Conservation (phyloP, 2,329 filamentous ascomycete species). For the Sclerotinia glacialis region DNA sequence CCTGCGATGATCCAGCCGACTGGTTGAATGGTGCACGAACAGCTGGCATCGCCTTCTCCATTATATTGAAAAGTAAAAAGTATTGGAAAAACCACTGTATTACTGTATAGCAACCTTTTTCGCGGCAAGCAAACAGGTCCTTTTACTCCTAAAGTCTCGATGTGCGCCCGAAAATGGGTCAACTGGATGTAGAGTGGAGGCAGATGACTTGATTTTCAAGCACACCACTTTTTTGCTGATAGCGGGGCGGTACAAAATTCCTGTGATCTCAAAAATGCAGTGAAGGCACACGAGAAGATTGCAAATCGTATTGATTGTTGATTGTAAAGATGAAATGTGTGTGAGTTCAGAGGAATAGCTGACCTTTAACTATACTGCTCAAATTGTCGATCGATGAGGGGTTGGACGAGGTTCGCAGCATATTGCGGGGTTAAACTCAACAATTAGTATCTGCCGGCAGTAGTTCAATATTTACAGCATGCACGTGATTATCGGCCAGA, state of each 20-base stretch:
- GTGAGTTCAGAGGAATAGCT: background rate
- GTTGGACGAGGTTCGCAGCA: conserved; percentile 2
- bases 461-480: background rate
- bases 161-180: background rate
- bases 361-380: background rate
- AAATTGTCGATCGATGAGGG: conserved; percentile 14
- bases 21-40: conserved; percentile 27
- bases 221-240: conserved; percentile 13
- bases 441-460: conserved; percentile 10
- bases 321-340: background rate
- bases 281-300: background rate
- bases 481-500: background rate
- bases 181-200: conserved; percentile 6
- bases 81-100: background rate
- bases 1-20: conserved; percentile 31
- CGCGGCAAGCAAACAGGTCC: background rate
- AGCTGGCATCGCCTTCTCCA: conserved; percentile 5
- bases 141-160: background rate
- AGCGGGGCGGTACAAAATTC: background rate
- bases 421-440: conserved; percentile 8
- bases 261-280: background rate
- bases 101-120: background rate
- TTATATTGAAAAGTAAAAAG: background rate
- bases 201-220: conserved; percentile 6
- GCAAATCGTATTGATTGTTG: background rate